Evolutionary conservation across 164 flowering plant genomes (phyloP), one percentile per base, ranked within the genome.

Genomic region (Liriodendron chinense): DNA sequence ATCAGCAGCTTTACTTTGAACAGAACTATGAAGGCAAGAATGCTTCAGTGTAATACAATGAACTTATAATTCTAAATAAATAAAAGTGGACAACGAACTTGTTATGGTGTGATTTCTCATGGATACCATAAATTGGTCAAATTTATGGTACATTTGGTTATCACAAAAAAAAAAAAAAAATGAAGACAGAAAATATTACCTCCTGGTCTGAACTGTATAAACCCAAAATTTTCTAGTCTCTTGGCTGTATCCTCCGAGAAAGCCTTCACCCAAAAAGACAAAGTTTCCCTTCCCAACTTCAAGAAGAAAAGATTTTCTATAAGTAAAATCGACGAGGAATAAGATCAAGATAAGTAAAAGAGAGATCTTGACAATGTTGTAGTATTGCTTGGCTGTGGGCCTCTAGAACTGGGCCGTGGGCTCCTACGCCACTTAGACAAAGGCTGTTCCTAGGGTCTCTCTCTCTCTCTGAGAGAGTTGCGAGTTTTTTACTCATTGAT

Each of bases 201-300:
- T 89, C 99, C 99, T 56, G 94, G 96, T 79, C 99, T 89, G 76
- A 88, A 85, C 78, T 96, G 98, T 84, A 96, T 94, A 82, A 96
- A 96, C 63, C 99, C 99, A 82, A 87, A 96, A 83, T 96, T 96
- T 83, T 94, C 98, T 56, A 96, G 91, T 77, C 99, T 86, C 84
- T 96, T 96, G 26, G 99, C 94, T 47, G 99, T 96, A 79, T 94
- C 99, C 82, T 92, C 98, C 72, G 99, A 96, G 83, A 96, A 96
- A 74, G 98, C 99, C 87, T 94, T 96, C 77, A 96, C 94, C 99
- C 99, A 96, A 78, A 96, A 96, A 66, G 98, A 92, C 80, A 96
- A 75, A 5, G 92, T 83, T 85, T 96, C 99, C 83, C 99, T 89
- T 21, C 94, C 94, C 80, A 96, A 80, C 99, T 96, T 91, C 79